Evolutionary conservation across 345 rosid species (phyloP).

Genomic region (Eucalyptus polyanthemos): DNA sequence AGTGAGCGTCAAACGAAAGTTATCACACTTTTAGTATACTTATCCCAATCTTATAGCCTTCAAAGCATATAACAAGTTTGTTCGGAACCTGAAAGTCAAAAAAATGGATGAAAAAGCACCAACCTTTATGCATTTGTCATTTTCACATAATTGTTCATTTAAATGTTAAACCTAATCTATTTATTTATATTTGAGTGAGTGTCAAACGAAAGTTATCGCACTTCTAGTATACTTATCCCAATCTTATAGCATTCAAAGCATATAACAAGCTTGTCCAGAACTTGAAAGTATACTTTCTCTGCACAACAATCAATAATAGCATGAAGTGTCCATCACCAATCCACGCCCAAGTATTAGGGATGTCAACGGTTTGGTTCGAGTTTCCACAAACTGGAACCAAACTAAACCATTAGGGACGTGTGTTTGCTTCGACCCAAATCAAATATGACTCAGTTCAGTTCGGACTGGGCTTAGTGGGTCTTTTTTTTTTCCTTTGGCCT

Average conservation of each 20-base stretch:
- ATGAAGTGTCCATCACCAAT: not conserved
- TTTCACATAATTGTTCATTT: too few species aligned
- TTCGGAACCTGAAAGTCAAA: not conserved
- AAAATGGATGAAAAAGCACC: too few species aligned
- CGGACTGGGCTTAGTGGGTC: accelerated
- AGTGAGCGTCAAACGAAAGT: too few species aligned
- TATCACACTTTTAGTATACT: too few species aligned
- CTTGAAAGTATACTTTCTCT: not conserved
- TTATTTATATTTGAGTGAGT: too few species aligned
- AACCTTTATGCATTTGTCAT: too few species aligned
- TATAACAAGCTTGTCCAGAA: not conserved
- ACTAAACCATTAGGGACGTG: not conserved
- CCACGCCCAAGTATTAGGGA: not conserved
- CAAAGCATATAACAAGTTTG: not conserved
- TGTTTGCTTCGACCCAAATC: not conserved
- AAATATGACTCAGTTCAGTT: accelerated
- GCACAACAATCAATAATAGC: not conserved
- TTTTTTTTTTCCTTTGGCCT: not conserved
- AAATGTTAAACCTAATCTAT: too few species aligned
- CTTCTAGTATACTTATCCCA: too few species aligned
- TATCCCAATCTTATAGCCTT: not conserved
- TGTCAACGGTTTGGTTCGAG: not conserved
- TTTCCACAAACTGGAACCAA: not conserved
- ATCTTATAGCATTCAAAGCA: not conserved
- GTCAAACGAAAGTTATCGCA: too few species aligned